Evolutionary conservation across 345 rosid genomes (phyloP).

Genomic region (Raphanus sativus): DNA sequence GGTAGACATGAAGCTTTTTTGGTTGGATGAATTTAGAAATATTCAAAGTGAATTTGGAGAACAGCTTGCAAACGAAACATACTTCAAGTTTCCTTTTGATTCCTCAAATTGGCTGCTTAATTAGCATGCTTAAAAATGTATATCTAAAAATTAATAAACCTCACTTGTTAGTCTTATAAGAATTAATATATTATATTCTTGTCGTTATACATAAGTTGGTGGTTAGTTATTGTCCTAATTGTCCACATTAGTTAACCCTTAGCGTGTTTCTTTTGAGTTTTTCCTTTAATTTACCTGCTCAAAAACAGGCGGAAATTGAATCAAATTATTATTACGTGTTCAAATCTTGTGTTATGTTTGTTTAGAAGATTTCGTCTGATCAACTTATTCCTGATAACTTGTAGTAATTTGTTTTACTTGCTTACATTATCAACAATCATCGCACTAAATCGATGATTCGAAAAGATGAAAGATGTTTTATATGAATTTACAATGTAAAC

Average conservation of each 20-base stretch:
- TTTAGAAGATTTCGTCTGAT: constrained; percentile 15
- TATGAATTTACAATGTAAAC: not conserved
- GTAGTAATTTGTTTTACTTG: constrained; percentile 3
- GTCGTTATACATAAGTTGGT: constrained; percentile 29
- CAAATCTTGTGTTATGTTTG: constrained; percentile 1
- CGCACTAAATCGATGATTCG: not conserved
- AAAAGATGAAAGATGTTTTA: not conserved
- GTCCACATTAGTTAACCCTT: constrained; percentile 22
- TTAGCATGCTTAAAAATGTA: constrained; percentile 4
- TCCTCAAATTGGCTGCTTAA: constrained; percentile 31
- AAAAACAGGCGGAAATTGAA: not conserved
- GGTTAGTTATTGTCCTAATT: constrained; percentile 11
- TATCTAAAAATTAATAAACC: not conserved
- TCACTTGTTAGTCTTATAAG: constrained; percentile 19
- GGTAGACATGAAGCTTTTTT: constrained; percentile 33
- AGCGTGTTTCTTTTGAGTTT: constrained; percentile 34
- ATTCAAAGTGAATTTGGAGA: constrained; percentile 27
- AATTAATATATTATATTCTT: constrained; percentile 19
- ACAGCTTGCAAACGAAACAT: constrained; percentile 33
- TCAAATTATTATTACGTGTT: constrained; percentile 18
- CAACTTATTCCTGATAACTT: constrained; percentile 6
- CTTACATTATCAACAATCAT: constrained; percentile 4
- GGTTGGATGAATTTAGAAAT: constrained; percentile 31
- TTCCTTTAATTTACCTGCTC: not conserved
- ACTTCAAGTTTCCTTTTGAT: constrained; percentile 25